Conservation (phyloP, 345 rosid species). For the Gossypioides kirkii region DNA sequence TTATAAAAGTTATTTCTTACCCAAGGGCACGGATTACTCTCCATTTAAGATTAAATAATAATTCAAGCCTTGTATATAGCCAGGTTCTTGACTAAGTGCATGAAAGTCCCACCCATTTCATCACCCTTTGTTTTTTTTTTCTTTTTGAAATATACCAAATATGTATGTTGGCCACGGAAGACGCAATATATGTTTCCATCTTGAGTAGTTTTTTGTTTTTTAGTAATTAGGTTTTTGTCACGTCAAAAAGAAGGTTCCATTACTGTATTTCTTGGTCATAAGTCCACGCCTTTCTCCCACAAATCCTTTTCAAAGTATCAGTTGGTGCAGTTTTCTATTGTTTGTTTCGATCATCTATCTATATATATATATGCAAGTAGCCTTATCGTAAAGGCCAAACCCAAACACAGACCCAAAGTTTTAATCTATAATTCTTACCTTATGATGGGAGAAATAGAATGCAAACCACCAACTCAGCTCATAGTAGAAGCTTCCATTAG, state of each 20-base stretch:
- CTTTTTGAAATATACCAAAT: neutral
- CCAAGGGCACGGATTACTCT: no score
- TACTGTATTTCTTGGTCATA: neutral
- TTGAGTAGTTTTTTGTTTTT: neutral
- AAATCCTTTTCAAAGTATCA: neutral
- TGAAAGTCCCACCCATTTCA: neutral
- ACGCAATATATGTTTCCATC: neutral
- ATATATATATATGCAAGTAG: neutral
- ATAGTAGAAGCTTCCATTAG: constrained; percentile 6
- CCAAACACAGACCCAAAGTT: neutral
- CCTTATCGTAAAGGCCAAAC: neutral
- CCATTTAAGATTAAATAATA: no score
- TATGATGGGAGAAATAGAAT: constrained; percentile 15
- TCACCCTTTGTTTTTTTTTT: neutral
- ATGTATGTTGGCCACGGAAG: neutral
- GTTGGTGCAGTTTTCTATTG: neutral
- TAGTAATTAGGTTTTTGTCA: neutral
- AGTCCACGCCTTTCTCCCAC: neutral
- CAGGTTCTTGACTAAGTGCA: neutral
- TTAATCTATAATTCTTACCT: neutral
- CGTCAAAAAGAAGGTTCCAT: neutral
- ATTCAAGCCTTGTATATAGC: neutral
- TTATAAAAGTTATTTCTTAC: no score
- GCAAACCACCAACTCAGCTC: constrained; percentile 12
- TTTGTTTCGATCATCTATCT: neutral